Base-by-base conservation (phyloP, 345 rosid species). In the Citrus sp. region DNA sequence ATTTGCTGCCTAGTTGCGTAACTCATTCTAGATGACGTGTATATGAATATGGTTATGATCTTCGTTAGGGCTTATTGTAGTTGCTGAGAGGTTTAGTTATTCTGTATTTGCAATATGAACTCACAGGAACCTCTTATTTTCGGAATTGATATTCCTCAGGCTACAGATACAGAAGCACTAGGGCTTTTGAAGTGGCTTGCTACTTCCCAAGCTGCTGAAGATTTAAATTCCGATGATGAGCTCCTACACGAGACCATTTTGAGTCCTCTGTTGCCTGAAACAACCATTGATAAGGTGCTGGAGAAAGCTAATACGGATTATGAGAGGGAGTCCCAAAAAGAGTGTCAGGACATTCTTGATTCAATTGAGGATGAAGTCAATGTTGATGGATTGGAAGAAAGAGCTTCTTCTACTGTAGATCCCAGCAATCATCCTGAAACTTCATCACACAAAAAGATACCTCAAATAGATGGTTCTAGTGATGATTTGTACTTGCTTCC, bases 261-360 rank as follows among this genome's bases (percentile, higher is more conserved):
- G 85, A 89, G 90, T 77, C 99, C 97, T 68, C 79, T 92, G 58
- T 79, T 95, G 71, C 98, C 96, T 78, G 79, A 89, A 86, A 83
- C 87, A 42, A 89, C 89, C 73, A 79, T 91, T 67, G 90, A 88
- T 73, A 88, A 87, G 83, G 90, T 88, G 77, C 88, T 95, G 74
- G 97, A 92, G 86, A 90, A 85, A 85, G 99, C 97, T 65, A 88
- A 84, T 85, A 85, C 77, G 28, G 97, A 96, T 78, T 92, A 87
- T 84, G 90, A 87, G 86, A 90, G 82, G 77, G 95, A 92, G 70
- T 96, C 98, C 70, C 98, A 91, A 79, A 89, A 86, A 81, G 99
- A 96, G 79, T 96, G 98, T 79, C 97, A 93, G 85, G 99, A 96
- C 79, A 96, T 96, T 84, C 93, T 96, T 80, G 97, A 94, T 91